phyloP scores from a whole-genome alignment of 2,329 filamentous ascomycete genomes.

The Alternaria brassicae region DNA sequence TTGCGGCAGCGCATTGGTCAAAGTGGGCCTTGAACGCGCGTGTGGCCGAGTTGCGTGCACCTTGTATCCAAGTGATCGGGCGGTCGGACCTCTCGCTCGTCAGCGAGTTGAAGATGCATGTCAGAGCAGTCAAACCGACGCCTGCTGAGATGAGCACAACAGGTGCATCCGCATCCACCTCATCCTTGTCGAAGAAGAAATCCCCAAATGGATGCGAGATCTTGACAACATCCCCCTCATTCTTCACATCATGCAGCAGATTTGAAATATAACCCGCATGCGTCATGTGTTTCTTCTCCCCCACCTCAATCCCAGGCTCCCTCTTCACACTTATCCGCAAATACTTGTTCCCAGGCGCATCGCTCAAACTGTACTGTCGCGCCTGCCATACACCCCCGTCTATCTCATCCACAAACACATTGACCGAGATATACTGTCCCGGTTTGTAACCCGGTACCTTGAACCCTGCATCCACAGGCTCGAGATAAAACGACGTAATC shows the following conservation, averaged over 20 bases:
- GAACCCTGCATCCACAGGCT: constrained; percentile 66
- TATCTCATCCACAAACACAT: constrained; percentile 60
- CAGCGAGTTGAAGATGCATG: constrained; percentile 69
- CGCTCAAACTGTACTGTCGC: constrained; percentile 76
- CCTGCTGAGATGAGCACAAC: constrained; percentile 72
- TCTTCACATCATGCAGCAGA: constrained; percentile 68
- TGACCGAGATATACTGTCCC: constrained; percentile 75
- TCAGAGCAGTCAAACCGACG: constrained; percentile 71
- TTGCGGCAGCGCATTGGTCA: constrained; percentile 51
- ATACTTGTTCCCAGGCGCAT: constrained; percentile 65
- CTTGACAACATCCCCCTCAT: constrained; percentile 67
- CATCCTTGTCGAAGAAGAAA: constrained; percentile 65
- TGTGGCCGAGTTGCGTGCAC: constrained; percentile 58
- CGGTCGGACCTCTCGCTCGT: constrained; percentile 43
- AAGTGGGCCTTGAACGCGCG: constrained; percentile 65
- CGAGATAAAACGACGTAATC: constrained; percentile 74
- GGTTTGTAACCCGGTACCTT: constrained; percentile 70
- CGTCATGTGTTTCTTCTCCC: constrained; percentile 56
- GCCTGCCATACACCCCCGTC: constrained; percentile 65
- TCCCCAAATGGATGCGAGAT: constrained; percentile 69
- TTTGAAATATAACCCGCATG: constrained; percentile 74
- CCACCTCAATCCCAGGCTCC: constrained; percentile 62
- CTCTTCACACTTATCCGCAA: constrained; percentile 77
- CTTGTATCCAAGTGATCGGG: constrained; percentile 70
- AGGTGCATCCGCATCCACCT: constrained; percentile 56